phyloP scores from a whole-genome alignment of 163 green algal genomes.

The Trebouxiophyceae sp. region DNA sequence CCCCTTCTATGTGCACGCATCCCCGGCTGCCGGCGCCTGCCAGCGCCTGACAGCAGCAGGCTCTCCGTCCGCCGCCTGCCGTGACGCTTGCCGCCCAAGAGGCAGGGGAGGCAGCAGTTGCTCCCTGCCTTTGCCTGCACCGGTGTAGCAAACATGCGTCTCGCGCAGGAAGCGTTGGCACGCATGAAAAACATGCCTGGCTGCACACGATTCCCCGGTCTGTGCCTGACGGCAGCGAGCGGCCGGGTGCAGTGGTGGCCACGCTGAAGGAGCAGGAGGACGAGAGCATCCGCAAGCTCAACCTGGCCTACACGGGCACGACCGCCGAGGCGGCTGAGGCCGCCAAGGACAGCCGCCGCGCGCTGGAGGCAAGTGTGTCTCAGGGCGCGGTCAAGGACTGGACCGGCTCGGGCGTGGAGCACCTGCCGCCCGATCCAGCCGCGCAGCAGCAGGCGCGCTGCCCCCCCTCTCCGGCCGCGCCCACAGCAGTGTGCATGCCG shows the following conservation, averaged over 20 bases:
- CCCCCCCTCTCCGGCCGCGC: neutral
- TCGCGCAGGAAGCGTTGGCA: too few relatives aligned
- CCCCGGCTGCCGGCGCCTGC: too few relatives aligned
- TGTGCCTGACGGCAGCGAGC: too few relatives aligned
- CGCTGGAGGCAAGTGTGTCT: neutral
- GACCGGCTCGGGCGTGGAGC: conserved; percentile 12
- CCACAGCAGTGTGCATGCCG: neutral
- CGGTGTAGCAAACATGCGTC: too few relatives aligned
- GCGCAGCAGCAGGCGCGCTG: neutral
- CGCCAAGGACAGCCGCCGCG: neutral
- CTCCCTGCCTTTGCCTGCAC: too few relatives aligned
- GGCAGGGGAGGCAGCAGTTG: too few relatives aligned
- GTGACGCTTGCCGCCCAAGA: too few relatives aligned
- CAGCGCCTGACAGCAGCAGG: too few relatives aligned
- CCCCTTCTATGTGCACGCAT: too few relatives aligned
- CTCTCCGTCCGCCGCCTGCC: too few relatives aligned
- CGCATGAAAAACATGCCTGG: too few relatives aligned
- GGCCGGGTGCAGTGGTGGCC: conserved; percentile 1
- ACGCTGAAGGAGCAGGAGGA: conserved; percentile 2
- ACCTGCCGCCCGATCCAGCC: neutral
- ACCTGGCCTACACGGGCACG: conserved; percentile 1
- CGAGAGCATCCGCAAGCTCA: neutral
- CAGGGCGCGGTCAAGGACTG: neutral
- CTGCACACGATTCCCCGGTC: too few relatives aligned
- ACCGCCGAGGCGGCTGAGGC: neutral